Conservation (phyloP, 805 yeast genomes). For the Candida broadrunensis region DNA sequence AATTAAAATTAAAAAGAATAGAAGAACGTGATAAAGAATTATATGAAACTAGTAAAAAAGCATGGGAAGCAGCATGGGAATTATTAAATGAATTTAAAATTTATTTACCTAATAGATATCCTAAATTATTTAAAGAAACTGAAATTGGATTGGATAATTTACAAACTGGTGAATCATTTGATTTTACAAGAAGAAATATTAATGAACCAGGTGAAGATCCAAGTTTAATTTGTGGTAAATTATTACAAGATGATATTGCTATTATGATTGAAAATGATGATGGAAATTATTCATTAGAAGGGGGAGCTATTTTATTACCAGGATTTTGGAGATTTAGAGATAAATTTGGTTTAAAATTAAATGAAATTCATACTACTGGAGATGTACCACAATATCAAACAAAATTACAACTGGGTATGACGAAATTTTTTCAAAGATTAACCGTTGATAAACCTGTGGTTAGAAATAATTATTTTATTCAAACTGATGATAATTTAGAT, state of each 20-base stretch:
- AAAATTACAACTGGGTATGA: slow-evolving; percentile 61
- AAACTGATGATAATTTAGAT: slow-evolving; percentile 58
- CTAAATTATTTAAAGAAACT: slow-evolving; percentile 47
- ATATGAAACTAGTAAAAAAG: slow-evolving; percentile 50
- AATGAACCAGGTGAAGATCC: slow-evolving; percentile 44
- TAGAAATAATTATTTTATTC: slow-evolving; percentile 63
- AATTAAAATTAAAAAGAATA: slow-evolving; percentile 49
- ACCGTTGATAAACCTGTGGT: slow-evolving; percentile 63
- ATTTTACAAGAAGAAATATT: slow-evolving; percentile 28
- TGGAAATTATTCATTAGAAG: slow-evolving; percentile 55
- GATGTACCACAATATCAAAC: slow-evolving; percentile 65
- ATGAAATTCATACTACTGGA: slow-evolving; percentile 60
- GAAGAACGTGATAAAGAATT: slow-evolving; percentile 43
- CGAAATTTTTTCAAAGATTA: slow-evolving; percentile 56
- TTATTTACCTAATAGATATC: slow-evolving; percentile 58
- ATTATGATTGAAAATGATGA: slow-evolving; percentile 59
- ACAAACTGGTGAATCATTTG: slow-evolving; percentile 51
- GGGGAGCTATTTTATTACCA: slow-evolving; percentile 62
- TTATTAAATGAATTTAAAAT: slow-evolving; percentile 49
- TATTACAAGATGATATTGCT: slow-evolving; percentile 67
- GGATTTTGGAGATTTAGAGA: slow-evolving; percentile 70
- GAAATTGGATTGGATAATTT: slow-evolving; percentile 48
- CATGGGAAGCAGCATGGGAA: slow-evolving; percentile 55
- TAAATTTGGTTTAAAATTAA: slow-evolving; percentile 53
- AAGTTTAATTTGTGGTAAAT: slow-evolving; percentile 52